Evolutionary conservation across 192 early-diverging fungal species (phyloP).

Genomic region (Funneliformis mosseae): DNA sequence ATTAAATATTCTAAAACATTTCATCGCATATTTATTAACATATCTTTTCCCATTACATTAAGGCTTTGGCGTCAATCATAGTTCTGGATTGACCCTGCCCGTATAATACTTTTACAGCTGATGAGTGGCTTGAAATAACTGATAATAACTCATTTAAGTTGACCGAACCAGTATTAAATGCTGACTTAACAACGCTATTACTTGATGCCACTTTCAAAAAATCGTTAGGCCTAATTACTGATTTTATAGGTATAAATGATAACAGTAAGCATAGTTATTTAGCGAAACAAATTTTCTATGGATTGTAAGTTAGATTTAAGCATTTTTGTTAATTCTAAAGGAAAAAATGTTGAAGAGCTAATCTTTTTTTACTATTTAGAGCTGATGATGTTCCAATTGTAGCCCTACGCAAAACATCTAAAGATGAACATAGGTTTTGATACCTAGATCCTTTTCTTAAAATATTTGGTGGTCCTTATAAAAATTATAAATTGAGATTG

Average conservation of each 20-base stretch:
- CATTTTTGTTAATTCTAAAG: background rate
- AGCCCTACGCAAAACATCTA: slow-evolving; percentile 10
- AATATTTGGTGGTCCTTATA: slow-evolving; percentile 20
- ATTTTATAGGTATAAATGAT: slow-evolving; percentile 23
- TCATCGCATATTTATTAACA: background rate
- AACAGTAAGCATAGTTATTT: slow-evolving; percentile 1
- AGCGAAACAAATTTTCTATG: slow-evolving; percentile 8
- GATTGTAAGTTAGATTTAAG: slow-evolving; percentile 17
- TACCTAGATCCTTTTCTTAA: slow-evolving; percentile 17
- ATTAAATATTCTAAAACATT: slow-evolving; percentile 2
- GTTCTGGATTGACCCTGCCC: slow-evolving; percentile 15
- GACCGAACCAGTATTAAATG: slow-evolving; percentile 2
- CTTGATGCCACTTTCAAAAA: slow-evolving; percentile 21
- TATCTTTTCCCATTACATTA: slow-evolving; percentile 15
- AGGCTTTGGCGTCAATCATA: slow-evolving; percentile 25
- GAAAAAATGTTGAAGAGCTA: slow-evolving; percentile 12
- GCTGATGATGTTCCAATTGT: slow-evolving; percentile 18
- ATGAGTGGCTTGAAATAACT: slow-evolving; percentile 22
- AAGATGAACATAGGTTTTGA: slow-evolving; percentile 17
- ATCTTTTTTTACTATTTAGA: slow-evolving; percentile 29
- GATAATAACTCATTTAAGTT: slow-evolving; percentile 8
- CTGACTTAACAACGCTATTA: slow-evolving; percentile 5
- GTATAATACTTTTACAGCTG: slow-evolving; percentile 19
- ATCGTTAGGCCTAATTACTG: slow-evolving; percentile 6
- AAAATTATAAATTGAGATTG: slow-evolving; percentile 25